Base-by-base conservation (phyloP, 2,329 filamentous ascomycete genomes). In the Huntiella bhutanensis region DNA sequence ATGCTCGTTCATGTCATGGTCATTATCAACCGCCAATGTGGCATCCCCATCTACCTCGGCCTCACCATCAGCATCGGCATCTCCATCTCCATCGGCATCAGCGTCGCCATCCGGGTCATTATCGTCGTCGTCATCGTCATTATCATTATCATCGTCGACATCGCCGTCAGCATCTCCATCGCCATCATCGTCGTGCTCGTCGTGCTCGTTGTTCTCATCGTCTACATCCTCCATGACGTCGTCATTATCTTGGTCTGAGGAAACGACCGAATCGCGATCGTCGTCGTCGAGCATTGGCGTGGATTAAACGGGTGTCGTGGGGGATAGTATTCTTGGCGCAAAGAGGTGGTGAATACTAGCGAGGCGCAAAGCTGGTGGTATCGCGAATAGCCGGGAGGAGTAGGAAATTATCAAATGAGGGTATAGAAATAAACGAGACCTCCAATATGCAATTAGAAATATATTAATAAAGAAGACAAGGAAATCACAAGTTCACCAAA, bases 221-320 rank as follows among this genome's bases (percentile, higher is more conserved):
- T 67, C 63, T 17, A 55, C 62, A 42, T 66, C 65, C 39, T 75
- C 70, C 69, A 75, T 75, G 33, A 70, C 62, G 55, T 76, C 71
- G 53, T 77, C 72, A 48, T 65, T 66, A 46, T 74, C 71, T 52
- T 62, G 57, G 8, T 59, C 57, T 19, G 53, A 52, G 37, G 52
- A 51, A 16, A 47, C 51, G 5, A 40, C 52, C 17, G 51, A 52
- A 37, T 53, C 53, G n/a, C 47, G 47, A 39, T 49, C 47, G n/a
- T 49, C 47, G 39, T 49, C 47, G 33, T 46, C 43, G 43, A 47
- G 41, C 4, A 17, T 44, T 36, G 15, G 22, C 3, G 22, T 7
- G 22, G 6, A 2, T 28, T 28, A 7, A 28, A 28, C 6, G 3
- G 22, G 22, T 28, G 34, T 36, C 15, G 34, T 12, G 12, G 34